Evolutionary conservation across 768 basidiomycete species (phyloP).

Genomic region (Xerocomellus chrysenteron): DNA sequence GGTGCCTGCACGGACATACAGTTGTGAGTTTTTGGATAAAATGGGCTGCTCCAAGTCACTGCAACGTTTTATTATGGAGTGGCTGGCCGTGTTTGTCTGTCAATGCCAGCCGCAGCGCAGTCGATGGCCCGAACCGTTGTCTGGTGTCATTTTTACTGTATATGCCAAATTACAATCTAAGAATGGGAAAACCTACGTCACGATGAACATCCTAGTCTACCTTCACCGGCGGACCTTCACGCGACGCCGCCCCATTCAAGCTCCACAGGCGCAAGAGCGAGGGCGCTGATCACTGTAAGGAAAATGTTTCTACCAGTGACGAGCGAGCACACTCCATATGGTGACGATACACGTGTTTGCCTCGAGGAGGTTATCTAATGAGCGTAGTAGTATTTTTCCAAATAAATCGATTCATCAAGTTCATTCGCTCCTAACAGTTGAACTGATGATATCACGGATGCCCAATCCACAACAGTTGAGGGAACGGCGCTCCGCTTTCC

Average conservation of each 20-base stretch:
- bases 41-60: not conserved
- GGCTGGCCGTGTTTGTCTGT: slow-evolving; percentile 12
- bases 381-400: too few species aligned
- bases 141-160: not conserved
- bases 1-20: not conserved
- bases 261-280: slow-evolving; percentile 10
- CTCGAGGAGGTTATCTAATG: slow-evolving; percentile 12
- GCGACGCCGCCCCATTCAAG: not conserved
- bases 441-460: slow-evolving; percentile 1
- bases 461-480: not conserved
- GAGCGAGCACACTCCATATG: not conserved
- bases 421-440: slow-evolving; percentile 16
- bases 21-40: not conserved
- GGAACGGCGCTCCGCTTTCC: slow-evolving; percentile 18
- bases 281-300: not conserved
- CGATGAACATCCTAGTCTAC: not conserved
- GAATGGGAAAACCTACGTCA: not conserved
- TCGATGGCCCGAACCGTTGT: too few species aligned
- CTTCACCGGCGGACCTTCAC: not conserved
- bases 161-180: not conserved
- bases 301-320: slow-evolving; percentile 1
- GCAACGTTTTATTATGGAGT: not conserved
- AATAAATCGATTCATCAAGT: not conserved
- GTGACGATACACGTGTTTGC: slow-evolving; percentile 18
- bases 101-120: slow-evolving; percentile 12